Percentiles rank a stretch among this genome's conserved stretches.
phyloP scores from a whole-genome alignment of 78 protist genomes.

The Dictyostelium brefeldianum region DNA sequence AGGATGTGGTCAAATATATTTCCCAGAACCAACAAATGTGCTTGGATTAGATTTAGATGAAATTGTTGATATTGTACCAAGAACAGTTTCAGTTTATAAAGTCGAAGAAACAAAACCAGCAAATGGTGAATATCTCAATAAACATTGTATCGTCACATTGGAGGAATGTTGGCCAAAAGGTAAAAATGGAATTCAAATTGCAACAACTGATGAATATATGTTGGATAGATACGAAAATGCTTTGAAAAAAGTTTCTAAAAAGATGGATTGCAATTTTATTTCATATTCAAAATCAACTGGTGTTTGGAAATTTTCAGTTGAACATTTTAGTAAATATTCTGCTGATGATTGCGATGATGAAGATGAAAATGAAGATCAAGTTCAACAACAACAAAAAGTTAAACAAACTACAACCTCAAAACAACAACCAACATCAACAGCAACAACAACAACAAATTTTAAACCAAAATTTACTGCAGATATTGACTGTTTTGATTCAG shows the following conservation, averaged over 20 bases:
- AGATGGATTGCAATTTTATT: conserved; percentile 16
- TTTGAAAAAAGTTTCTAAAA: not conserved
- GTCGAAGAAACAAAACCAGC: conserved; percentile 62
- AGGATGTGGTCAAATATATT: conserved; percentile 56
- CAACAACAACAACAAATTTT: not conserved
- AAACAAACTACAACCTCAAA: conserved; percentile 8
- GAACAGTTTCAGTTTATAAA: conserved; percentile 51
- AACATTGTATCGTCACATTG: conserved; percentile 21
- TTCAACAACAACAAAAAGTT: not conserved
- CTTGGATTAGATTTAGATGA: conserved; percentile 19
- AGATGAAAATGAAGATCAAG: not conserved
- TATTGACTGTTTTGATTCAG: conserved; percentile 21
- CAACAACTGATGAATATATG: not conserved
- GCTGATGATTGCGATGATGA: conserved; percentile 62
- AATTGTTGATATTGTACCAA: conserved; percentile 37
- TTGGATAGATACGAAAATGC: conserved; percentile 26
- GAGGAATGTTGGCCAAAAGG: conserved; percentile 41
- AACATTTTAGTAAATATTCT: conserved; percentile 76
- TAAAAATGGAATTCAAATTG: not conserved
- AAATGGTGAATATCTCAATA: conserved; percentile 58
- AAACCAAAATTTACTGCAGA: conserved; percentile 70
- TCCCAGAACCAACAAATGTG: conserved; percentile 54
- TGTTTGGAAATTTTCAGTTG: conserved; percentile 60
- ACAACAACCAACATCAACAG: conserved; percentile 26
- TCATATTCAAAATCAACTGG: conserved; percentile 24